Base-by-base conservation (phyloP, 805 yeast genomes). In the Teunomyces tritomae region DNA sequence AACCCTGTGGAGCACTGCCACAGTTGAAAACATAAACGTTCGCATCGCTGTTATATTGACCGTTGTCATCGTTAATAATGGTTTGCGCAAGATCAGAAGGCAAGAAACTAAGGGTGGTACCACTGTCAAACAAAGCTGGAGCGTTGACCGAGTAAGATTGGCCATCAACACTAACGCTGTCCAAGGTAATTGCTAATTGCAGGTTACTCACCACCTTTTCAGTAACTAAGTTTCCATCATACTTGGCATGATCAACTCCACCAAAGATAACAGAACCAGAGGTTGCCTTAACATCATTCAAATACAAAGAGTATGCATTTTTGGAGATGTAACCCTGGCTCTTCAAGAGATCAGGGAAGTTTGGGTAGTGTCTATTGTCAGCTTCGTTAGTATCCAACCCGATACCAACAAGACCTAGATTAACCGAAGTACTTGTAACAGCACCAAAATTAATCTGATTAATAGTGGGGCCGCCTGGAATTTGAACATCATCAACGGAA, bases 161-260 rank as follows among this genome's bases (percentile, higher is more conserved):
- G 3, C 34, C 34, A 5, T 33, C 45, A 10, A 42, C 13, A 2
- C 37, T 17, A 16, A 51, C 16, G 9, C 28, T 26, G 14, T 36
- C 24, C 20, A 51, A 44, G 26, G 3, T 30, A 10, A 49, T 45
- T 9, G 39, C 36, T 3, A 49, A 44, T 27, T 26, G 26, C 17
- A 36, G 16, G 14, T 32, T 16, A 1, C 43, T 24, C 5, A 32
- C 24, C 3, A 49, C 20, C 3, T 49, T 44, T n/a, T 49, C 20
- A 1, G 30, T 43, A n/a, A 30, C 35, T 46, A 52, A 49, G 7
- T 26, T n/a, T 1, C 59, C 62, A 8, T 35, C 26, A 39, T 48
- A 53, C 48, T 59, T 59, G 26, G 42, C 56, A 6, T 44, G 35
- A 49, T 59, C 64, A n/a, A 56, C 51, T 14, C 57, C 64, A 14